Percentiles rank a stretch among this genome's conserved stretches.
These are phyloP conservation scores for Penicillium corylophilum DNA, from an alignment of 2,329 filamentous ascomycete genomes.

Conservation along the genomic window DNA sequence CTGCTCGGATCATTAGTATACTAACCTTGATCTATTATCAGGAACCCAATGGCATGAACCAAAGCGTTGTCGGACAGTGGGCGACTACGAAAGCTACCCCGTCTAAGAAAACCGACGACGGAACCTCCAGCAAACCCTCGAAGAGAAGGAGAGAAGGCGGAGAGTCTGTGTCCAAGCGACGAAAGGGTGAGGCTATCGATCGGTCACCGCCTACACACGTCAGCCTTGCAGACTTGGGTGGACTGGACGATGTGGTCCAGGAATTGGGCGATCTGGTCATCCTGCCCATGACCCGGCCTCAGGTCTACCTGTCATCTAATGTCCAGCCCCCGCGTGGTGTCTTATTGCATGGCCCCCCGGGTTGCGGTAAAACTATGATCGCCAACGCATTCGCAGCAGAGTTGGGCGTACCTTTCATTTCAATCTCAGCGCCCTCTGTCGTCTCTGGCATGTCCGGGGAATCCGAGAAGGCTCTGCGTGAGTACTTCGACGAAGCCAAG, in stretches of 20 bases:
- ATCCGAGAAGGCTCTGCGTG: conserved; percentile 80
- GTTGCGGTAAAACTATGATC: conserved; percentile 83
- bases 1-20: not conserved
- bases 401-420: conserved; percentile 73
- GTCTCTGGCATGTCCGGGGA: conserved; percentile 87
- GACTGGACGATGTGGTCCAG: conserved; percentile 69
- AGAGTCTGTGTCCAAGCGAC: conserved; percentile 66
- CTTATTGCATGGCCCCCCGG: conserved; percentile 77
- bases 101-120: conserved; percentile 30
- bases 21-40: conserved; percentile 20
- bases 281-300: conserved; percentile 67
- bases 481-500: conserved; percentile 85
- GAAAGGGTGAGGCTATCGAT: conserved; percentile 60
- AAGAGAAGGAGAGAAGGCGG: conserved; percentile 63
- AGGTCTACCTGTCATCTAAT: conserved; percentile 64
- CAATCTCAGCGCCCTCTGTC: conserved; percentile 77
- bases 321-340: conserved; percentile 72
- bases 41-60: conserved; percentile 65
- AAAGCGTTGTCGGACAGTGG: conserved; percentile 62
- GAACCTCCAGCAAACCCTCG: conserved; percentile 31
- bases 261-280: conserved; percentile 70
- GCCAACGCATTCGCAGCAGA: conserved; percentile 76
- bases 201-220: conserved; percentile 66
- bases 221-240: conserved; percentile 70
- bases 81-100: conserved; percentile 38